A percentile compares a stretch with the other conserved stretches of the same genome.
Conservation (phyloP, 352 stramenopile genomes). For the Pythium aphanidermatum region DNA sequence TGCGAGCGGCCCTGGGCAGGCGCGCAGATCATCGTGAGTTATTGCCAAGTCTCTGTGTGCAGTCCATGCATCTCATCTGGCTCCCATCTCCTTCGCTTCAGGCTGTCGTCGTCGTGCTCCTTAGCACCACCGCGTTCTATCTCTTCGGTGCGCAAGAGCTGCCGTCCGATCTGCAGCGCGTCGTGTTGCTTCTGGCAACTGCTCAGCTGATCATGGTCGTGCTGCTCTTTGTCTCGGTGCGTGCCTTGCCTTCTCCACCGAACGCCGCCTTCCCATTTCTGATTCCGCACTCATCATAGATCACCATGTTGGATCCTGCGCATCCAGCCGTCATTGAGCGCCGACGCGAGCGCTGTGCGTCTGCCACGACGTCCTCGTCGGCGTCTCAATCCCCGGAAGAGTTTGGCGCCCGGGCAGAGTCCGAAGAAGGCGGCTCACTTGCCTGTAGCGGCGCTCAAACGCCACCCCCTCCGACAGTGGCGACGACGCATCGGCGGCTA, state of each 20-base stretch:
- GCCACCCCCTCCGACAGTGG: neutral
- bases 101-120: constrained; percentile 29
- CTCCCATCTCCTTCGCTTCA: constrained; percentile 5
- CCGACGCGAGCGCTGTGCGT: no score
- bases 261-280: neutral
- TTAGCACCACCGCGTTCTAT: constrained; percentile 44
- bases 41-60: neutral
- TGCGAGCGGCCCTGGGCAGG: constrained; percentile 31
- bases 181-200: constrained; percentile 35
- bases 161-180: constrained; percentile 25
- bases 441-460: neutral
- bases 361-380: neutral
- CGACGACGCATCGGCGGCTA: constrained; percentile 11
- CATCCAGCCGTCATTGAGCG: constrained; percentile 23
- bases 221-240: constrained; percentile 25
- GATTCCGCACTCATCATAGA: constrained; percentile 19
- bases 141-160: constrained; percentile 37
- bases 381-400: no score
- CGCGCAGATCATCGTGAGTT: constrained; percentile 16
- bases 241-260: no score
- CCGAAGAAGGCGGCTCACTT: neutral
- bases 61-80: neutral
- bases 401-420: no score
- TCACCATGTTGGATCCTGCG: constrained; percentile 42
- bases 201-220: constrained; percentile 34